These are phyloP conservation scores for Hanseniaspora mollemarum DNA, from an alignment of 805 yeast species.

Conservation along the genomic window DNA sequence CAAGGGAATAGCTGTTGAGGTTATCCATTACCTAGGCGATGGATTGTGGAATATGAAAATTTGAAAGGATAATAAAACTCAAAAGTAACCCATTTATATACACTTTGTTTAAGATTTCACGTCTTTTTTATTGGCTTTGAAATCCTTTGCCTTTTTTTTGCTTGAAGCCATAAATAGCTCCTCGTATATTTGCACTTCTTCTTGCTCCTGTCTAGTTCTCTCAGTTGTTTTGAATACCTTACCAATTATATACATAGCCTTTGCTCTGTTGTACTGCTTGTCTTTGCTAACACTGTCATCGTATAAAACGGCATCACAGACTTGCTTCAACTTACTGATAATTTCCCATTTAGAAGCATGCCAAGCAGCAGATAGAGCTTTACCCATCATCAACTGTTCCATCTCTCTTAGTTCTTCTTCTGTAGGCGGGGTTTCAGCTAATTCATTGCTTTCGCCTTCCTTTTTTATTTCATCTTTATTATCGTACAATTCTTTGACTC, in stretches of 20 bases:
- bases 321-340: slow-evolving; percentile 57
- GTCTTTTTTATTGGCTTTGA: not conserved
- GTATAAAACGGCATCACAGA: slow-evolving; percentile 53
- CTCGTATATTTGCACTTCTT: slow-evolving; percentile 68
- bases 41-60: slow-evolving; percentile 64
- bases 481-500: slow-evolving; percentile 20
- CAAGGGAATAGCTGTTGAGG: slow-evolving; percentile 82
- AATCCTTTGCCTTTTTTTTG: slow-evolving; percentile 31
- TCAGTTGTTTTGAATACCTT: slow-evolving; percentile 46
- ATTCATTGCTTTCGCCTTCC: slow-evolving; percentile 17
- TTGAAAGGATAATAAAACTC: too few species aligned
- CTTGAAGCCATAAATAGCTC: slow-evolving; percentile 48
- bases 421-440: slow-evolving; percentile 41
- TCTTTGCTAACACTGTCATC: slow-evolving; percentile 42
- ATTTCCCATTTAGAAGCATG: slow-evolving; percentile 70
- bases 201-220: slow-evolving; percentile 58
- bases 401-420: slow-evolving; percentile 55
- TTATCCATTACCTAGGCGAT: slow-evolving; percentile 76
- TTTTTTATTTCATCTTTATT: slow-evolving; percentile 40
- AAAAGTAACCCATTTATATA: not conserved
- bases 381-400: slow-evolving; percentile 66
- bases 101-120: not conserved
- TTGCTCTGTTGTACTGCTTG: slow-evolving; percentile 49
- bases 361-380: slow-evolving; percentile 77
- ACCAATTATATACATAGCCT: slow-evolving; percentile 50